Evolutionary conservation across 2,329 filamentous ascomycete genomes (phyloP).

Genomic region (Botrytis sinoallii): DNA sequence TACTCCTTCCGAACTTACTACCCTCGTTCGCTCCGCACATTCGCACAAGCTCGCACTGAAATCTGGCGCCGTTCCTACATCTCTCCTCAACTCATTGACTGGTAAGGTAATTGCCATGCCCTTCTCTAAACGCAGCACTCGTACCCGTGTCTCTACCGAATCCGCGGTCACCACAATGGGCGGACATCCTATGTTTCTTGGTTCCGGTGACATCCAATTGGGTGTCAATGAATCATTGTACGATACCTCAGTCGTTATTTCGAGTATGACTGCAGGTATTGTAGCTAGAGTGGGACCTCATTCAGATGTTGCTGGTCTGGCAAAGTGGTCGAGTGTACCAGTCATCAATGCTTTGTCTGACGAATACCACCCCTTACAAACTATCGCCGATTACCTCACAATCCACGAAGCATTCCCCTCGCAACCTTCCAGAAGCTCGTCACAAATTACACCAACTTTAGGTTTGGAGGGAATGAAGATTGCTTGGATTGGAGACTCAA

Average conservation of each 20-base stretch:
- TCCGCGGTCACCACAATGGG: constrained; percentile 84
- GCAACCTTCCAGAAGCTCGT: constrained; percentile 32
- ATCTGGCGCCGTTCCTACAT: constrained; percentile 56
- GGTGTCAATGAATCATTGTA: constrained; percentile 95
- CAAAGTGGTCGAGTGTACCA: constrained; percentile 70
- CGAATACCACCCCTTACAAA: constrained; percentile 90
- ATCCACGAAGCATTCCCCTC: constrained; percentile 72
- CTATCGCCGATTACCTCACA: constrained; percentile 89
- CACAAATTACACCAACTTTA: constrained; percentile 41
- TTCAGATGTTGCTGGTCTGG: constrained; percentile 68
- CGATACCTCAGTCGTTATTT: constrained; percentile 88
- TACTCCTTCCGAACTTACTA: constrained; percentile 72
- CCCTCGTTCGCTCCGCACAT: constrained; percentile 78
- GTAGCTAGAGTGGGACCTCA: constrained; percentile 76
- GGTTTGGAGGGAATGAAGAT: constrained; percentile 82
- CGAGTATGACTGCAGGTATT: constrained; percentile 85
- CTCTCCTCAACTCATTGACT: constrained; percentile 59
- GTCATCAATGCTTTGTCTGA: constrained; percentile 88
- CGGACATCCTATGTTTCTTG: constrained; percentile 93
- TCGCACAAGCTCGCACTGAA: constrained; percentile 76
- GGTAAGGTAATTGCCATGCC: constrained; percentile 89
- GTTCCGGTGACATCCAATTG: constrained; percentile 93
- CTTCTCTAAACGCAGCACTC: constrained; percentile 93
- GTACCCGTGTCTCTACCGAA: constrained; percentile 91
- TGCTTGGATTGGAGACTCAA: constrained; percentile 94